Percentiles rank a stretch among this genome's conserved stretches.
phyloP scores from a whole-genome alignment of 805 yeast species.

The Metschnikowia colocasiae region DNA sequence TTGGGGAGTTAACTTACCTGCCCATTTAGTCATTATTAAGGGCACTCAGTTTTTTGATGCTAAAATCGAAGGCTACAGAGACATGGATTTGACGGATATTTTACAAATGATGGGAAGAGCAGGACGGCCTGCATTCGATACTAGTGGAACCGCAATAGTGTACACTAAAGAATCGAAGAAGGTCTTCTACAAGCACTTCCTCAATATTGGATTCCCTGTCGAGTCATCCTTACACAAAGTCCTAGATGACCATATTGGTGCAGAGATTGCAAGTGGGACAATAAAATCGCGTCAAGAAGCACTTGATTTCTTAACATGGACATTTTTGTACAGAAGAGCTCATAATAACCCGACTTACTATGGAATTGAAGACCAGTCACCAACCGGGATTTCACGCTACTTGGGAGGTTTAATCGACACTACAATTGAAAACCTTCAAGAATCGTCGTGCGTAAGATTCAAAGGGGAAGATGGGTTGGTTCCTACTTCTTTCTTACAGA shows the following conservation, averaged over 20 bases:
- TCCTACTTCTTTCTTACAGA: constrained; percentile 79
- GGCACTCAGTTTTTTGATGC: constrained; percentile 62
- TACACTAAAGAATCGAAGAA: constrained; percentile 74
- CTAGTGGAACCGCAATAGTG: constrained; percentile 65
- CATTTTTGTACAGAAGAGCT: constrained; percentile 68
- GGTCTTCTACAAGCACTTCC: constrained; percentile 70
- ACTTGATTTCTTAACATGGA: constrained; percentile 72
- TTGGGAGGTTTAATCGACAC: constrained; percentile 64
- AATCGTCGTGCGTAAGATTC: constrained; percentile 64
- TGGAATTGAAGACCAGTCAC: constrained; percentile 59
- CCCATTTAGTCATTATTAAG: constrained; percentile 48
- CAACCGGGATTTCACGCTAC: constrained; percentile 54
- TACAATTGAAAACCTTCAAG: constrained; percentile 61
- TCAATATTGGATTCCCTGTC: constrained; percentile 79
- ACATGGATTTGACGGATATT: constrained; percentile 80
- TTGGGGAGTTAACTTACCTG: constrained; percentile 78
- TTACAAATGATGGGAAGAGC: constrained; percentile 86
- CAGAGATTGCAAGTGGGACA: constrained; percentile 71
- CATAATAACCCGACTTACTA: constrained; percentile 77
- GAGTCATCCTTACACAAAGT: constrained; percentile 76
- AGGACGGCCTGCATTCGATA: constrained; percentile 78
- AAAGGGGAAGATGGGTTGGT: constrained; percentile 46
- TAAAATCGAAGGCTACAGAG: constrained; percentile 47
- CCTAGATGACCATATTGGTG: constrained; percentile 77
- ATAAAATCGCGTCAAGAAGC: constrained; percentile 64